Evolutionary conservation across 1,139 yeast species (phyloP), one percentile per base, ranked within the genome.

Genomic region (Zygosaccharomyces sapae): DNA sequence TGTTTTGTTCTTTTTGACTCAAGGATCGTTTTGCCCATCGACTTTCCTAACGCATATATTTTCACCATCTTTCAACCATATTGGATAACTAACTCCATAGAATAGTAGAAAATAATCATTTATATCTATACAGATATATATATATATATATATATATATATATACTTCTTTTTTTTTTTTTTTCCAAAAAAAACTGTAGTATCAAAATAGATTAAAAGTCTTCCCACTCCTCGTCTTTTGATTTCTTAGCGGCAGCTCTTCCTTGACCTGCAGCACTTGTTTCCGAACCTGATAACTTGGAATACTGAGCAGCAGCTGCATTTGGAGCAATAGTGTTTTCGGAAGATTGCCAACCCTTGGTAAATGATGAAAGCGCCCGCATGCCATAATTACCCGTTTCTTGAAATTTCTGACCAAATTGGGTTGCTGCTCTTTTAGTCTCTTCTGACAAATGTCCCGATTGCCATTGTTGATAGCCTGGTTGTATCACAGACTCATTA

Each of bases 381-480:
- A 73, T 76, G 3, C 85, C 85, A 59, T 80, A 83, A 54, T 75
- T 77, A 33, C 95, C 88, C 1, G 97, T 88, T 59, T 88, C 95
- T 63, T 86, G 95, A 75, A 90, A 86, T 63, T 81, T 87, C 65
- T 86, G 95, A 41, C 97, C 97, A 71, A 90, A 92, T 70, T 92
- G 97, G 50, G 89, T 84, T 79, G 94, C 86, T 24, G 97, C 98
- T 59, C 87, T 79, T 55, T 78, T 81, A 7, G 97, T 92, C 62
- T 89, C 96, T 47, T 69, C 72, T 30, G 92, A 80, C 40, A 87
- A 68, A 53, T 90, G 97, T 53, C 86, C 81, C 51, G 85, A 88
- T 51, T 88, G 86, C 55, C 92, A 73, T 60, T 86, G 89, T 60
- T 80, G 81, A 64, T 88, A 77, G 38, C 94, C 81, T 13, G 98